phyloP scores from a whole-genome alignment of 805 yeast species.

The Candida insectalens region DNA sequence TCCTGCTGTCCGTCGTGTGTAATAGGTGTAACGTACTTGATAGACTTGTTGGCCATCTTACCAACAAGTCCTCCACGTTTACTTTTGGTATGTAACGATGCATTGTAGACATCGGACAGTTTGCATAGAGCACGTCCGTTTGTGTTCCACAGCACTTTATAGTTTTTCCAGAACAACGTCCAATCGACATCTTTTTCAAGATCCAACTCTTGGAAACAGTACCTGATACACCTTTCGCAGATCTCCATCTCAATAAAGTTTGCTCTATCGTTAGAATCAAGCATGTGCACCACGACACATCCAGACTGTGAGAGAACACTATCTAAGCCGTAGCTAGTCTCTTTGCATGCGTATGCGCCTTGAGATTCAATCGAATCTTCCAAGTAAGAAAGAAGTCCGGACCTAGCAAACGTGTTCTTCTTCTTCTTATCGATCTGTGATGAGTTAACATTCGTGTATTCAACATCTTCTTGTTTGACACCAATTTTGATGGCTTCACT shows the following conservation, averaged over 20 bases:
- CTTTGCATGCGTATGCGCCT: slow-evolving; percentile 38
- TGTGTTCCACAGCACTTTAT: slow-evolving; percentile 38
- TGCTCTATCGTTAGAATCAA: slow-evolving; percentile 40
- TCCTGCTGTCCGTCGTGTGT: slow-evolving; percentile 16
- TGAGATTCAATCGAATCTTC: slow-evolving; percentile 28
- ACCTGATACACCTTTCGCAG: slow-evolving; percentile 37
- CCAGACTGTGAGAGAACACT: slow-evolving; percentile 19
- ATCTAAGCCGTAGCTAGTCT: not conserved
- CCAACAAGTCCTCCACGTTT: slow-evolving; percentile 37
- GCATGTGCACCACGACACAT: slow-evolving; percentile 38
- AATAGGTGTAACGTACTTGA: slow-evolving; percentile 19
- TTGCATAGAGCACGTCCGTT: slow-evolving; percentile 32
- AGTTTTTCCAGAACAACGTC: slow-evolving; percentile 24
- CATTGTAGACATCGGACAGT: slow-evolving; percentile 28
- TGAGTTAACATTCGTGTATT: slow-evolving; percentile 26
- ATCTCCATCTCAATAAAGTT: slow-evolving; percentile 36
- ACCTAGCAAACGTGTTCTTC: slow-evolving; percentile 15
- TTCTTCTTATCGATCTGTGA: slow-evolving; percentile 16
- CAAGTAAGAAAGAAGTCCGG: slow-evolving; percentile 11
- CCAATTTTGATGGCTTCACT: slow-evolving; percentile 15
- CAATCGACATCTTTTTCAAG: slow-evolving; percentile 23
- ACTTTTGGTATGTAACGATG: slow-evolving; percentile 28
- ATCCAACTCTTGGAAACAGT: slow-evolving; percentile 26
- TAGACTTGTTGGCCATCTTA: slow-evolving; percentile 29
- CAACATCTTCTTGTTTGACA: slow-evolving; percentile 5